phyloP scores from a whole-genome alignment of 371 early-diverging fungal species.

The Mortierella sp. region DNA sequence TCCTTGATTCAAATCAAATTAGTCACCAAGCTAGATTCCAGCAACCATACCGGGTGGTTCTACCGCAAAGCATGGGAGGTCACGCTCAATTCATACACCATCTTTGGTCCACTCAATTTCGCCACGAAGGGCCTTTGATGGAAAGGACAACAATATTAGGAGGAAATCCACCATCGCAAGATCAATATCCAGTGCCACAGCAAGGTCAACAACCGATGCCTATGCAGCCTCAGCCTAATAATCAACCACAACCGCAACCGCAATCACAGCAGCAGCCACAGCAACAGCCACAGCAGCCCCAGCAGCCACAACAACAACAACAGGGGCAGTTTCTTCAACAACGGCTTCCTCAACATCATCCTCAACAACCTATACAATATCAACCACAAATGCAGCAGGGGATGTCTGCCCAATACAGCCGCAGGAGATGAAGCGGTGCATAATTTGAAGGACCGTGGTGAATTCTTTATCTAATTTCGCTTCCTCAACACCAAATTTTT shows the following conservation, averaged over 20 bases:
- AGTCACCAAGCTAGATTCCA: conserved; percentile 67
- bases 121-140: neutral
- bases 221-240: conserved; percentile 1
- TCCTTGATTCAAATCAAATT: neutral
- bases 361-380: neutral
- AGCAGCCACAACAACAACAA: conserved; percentile 6
- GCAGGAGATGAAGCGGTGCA: conserved; percentile 4
- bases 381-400: conserved; percentile 3
- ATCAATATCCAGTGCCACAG: neutral
- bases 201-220: conserved; percentile 2
- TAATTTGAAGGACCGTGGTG: conserved; percentile 3
- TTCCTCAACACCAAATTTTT: neutral
- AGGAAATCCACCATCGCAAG: neutral
- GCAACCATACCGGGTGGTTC: conserved; percentile 51
- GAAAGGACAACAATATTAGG: neutral
- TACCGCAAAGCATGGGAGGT: conserved; percentile 57
- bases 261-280: neutral
- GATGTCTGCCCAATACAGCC: conserved; percentile 1
- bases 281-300: conserved; percentile 2
- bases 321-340: too few species aligned
- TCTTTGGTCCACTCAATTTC: conserved; percentile 21
- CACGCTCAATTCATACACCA: conserved; percentile 41
- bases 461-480: neutral
- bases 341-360: neutral
- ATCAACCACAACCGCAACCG: conserved; percentile 1